Evolutionary conservation across 108 stramenopile genomes (phyloP).

Genomic region (Pelagomonas calceolata): DNA sequence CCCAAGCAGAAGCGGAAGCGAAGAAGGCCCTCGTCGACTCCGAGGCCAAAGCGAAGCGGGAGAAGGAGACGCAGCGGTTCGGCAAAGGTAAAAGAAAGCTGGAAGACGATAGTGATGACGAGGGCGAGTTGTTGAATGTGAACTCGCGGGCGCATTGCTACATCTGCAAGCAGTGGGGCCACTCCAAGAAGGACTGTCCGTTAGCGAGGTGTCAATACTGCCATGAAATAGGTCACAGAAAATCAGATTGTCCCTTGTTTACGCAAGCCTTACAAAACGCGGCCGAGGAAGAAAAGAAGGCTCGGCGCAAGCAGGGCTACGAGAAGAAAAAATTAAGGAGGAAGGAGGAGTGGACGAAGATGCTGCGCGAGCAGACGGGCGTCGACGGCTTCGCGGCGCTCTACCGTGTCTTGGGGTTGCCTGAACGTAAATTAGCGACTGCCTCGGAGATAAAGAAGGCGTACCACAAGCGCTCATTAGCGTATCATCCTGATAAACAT

Average conservation of each 20-base stretch:
- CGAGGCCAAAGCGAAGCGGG: background rate
- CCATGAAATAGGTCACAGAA: background rate
- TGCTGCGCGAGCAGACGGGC: background rate
- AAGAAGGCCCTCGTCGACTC: background rate
- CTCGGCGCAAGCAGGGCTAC: background rate
- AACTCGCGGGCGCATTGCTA: background rate
- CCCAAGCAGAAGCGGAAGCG: background rate
- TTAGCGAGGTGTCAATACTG: background rate
- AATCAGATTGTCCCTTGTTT: background rate
- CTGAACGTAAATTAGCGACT: background rate
- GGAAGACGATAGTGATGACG: background rate
- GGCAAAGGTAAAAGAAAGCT: background rate
- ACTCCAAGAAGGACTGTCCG: background rate
- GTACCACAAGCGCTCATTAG: slow-evolving; percentile 76
- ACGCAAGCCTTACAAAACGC: background rate
- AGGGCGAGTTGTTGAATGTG: background rate
- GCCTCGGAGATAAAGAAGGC: slow-evolving; percentile 75
- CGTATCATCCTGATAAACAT: slow-evolving; percentile 95
- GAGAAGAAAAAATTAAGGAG: background rate
- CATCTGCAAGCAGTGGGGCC: slow-evolving; percentile 1
- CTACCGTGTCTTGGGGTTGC: background rate
- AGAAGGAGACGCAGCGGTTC: background rate
- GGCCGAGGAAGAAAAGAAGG: background rate
- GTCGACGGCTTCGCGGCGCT: background rate
- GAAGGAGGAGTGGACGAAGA: background rate